These are phyloP conservation scores for Clavispora phyllophila DNA, from an alignment of 805 yeast genomes.

Conservation along the genomic window DNA sequence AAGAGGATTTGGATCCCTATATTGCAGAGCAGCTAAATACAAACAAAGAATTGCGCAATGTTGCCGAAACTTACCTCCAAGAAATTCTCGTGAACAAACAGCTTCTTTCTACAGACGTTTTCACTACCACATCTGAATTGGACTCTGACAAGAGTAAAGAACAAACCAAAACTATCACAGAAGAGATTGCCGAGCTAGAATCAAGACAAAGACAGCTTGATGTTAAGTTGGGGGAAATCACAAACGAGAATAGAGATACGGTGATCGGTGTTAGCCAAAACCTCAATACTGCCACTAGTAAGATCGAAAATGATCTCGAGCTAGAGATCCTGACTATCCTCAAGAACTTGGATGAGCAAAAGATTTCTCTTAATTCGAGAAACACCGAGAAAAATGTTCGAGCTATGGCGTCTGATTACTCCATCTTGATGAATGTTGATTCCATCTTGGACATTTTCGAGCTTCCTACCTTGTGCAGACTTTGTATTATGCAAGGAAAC, in stretches of 20 bases:
- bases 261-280: constrained; percentile 39
- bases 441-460: constrained; percentile 74
- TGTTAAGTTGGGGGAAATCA: constrained; percentile 36
- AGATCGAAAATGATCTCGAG: constrained; percentile 14
- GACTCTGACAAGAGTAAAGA: neutral
- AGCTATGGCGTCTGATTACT: constrained; percentile 21
- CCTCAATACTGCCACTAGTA: constrained; percentile 15
- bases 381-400: constrained; percentile 17
- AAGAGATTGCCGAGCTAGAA: constrained; percentile 72
- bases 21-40: constrained; percentile 15
- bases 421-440: constrained; percentile 58
- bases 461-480: constrained; percentile 73
- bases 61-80: constrained; percentile 29
- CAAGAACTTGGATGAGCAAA: neutral
- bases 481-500: constrained; percentile 83
- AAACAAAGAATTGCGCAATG: constrained; percentile 15
- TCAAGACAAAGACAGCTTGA: constrained; percentile 48
- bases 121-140: constrained; percentile 33
- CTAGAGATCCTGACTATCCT: constrained; percentile 8
- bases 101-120: constrained; percentile 38
- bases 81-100: constrained; percentile 46
- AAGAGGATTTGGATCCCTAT: constrained; percentile 22
- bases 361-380: neutral
- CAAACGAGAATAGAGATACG: constrained; percentile 40
- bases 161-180: constrained; percentile 40